Evolutionary conservation across 331 rosid genomes (phyloP), one percentile per base, ranked within the genome.

Genomic region (Pyrus hybrid): DNA sequence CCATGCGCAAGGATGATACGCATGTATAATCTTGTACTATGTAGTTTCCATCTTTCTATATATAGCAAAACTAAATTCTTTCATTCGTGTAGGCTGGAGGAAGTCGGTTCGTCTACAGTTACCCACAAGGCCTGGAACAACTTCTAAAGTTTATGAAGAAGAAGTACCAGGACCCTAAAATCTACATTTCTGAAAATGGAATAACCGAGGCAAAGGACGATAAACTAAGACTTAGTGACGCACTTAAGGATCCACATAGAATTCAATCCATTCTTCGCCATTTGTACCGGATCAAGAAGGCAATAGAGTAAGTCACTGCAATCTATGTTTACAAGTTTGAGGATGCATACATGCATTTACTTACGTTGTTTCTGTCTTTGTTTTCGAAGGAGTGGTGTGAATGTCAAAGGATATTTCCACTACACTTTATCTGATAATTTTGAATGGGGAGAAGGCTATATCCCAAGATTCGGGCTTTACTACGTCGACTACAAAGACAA

Each of bases 141-240:
- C 54, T 83, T 16, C 29, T 83, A 53, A 8, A 47, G 35, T 75
- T 70, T 69, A 58, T 78, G 41, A 75, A 71, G 53, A 16, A 21
- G 28, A 65, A 71, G 3, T 83, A 75, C 58, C 35, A 29, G 45
- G 58, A 29, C 21, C 83, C 86, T 17, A 83, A 71, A 60, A 83
- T 83, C 20, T 79, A 78, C 67, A 78, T 75, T 5, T 16, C 83
- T n/a, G 80, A 83, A 67, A 60, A 75, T 79, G 86, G 86, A 57
- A 32, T 57, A 12, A 56, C 76, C 2, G 54, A 57, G 21, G 22
- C 32, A 21, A 56, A 16, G 33, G 23, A 72, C 17, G 10, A 72
- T 22, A 32, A 33, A 45, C 33, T 3, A 20, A 51, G 49, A 32
- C 51, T 72, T 11, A 30, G 17, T 33, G 76, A 13, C 17, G 10